These are phyloP conservation scores for Agrostemma githago DNA, from an alignment of 148 eudicot species.

Conservation along the genomic window DNA sequence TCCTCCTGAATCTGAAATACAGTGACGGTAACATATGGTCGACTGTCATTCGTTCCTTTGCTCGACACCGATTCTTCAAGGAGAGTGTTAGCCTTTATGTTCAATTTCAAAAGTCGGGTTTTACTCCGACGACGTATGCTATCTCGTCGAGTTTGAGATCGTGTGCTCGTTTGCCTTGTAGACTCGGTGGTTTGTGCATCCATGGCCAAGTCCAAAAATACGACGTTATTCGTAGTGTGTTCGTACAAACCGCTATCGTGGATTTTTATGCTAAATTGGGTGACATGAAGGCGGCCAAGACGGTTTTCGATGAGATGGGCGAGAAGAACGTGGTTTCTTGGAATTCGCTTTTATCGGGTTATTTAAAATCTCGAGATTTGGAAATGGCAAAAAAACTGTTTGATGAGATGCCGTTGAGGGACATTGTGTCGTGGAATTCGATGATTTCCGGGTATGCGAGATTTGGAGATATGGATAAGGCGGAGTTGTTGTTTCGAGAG, in stretches of 20 bases:
- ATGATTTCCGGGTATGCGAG: slow-evolving; percentile 69
- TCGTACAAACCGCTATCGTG: slow-evolving; percentile 65
- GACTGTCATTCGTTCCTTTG: slow-evolving; percentile 44
- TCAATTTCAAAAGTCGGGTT: slow-evolving; percentile 41
- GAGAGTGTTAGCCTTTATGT: slow-evolving; percentile 55
- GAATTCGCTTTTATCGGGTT: slow-evolving; percentile 70
- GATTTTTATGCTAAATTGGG: slow-evolving; percentile 70
- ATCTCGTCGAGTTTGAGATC: slow-evolving; percentile 61
- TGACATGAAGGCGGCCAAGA: slow-evolving; percentile 46
- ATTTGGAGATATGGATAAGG: slow-evolving; percentile 54
- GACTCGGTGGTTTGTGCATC: slow-evolving; percentile 50
- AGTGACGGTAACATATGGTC: slow-evolving; percentile 49
- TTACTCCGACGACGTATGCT: slow-evolving; percentile 44
- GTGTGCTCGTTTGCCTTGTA: slow-evolving; percentile 46
- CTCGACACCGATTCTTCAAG: slow-evolving; percentile 41
- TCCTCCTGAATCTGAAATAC: slow-evolving; percentile 36
- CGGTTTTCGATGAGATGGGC: slow-evolving; percentile 58
- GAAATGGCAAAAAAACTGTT: slow-evolving; percentile 44
- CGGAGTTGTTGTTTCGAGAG: slow-evolving; percentile 41
- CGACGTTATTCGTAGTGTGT: slow-evolving; percentile 47
- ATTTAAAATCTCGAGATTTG: slow-evolving; percentile 48
- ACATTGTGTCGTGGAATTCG: slow-evolving; percentile 75
- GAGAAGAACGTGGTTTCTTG: slow-evolving; percentile 71
- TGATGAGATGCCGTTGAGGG: slow-evolving; percentile 55
- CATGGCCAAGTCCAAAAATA: slow-evolving; percentile 64